These are phyloP conservation scores for Pythium sukuiense DNA, from an alignment of 352 stramenopile genomes.

Conservation along the genomic window DNA sequence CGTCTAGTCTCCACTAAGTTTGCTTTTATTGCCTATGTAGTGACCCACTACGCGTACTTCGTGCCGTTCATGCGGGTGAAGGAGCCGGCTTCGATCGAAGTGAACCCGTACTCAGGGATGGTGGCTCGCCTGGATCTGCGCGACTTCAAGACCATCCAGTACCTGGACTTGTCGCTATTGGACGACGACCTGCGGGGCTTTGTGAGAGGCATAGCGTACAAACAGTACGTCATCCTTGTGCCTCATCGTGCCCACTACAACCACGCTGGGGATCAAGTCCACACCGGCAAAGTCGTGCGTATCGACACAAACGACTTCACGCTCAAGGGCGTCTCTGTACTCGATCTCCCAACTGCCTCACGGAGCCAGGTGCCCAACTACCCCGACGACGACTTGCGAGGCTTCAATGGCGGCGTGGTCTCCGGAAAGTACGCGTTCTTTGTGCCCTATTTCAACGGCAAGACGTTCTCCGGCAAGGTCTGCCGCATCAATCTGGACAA, in stretches of 20 bases:
- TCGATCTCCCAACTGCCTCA: conserved; percentile 53
- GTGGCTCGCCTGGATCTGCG: conserved; percentile 62
- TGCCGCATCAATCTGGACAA: conserved; percentile 79
- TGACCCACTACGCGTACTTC: conserved; percentile 74
- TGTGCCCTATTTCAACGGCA: conserved; percentile 73
- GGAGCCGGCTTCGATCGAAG: conserved; percentile 30
- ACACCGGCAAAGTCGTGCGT: conserved; percentile 68
- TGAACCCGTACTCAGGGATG: conserved; percentile 65
- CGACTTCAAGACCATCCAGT: conserved; percentile 54
- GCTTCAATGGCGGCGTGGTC: conserved; percentile 65
- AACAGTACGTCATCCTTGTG: conserved; percentile 68
- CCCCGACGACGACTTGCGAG: conserved; percentile 54
- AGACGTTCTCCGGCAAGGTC: conserved; percentile 64
- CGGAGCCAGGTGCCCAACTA: conserved; percentile 73
- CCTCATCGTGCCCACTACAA: conserved; percentile 47
- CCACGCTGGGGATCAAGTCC: conserved; percentile 24
- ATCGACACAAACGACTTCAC: conserved; percentile 76
- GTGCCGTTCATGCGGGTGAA: conserved; percentile 63
- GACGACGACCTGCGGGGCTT: conserved; percentile 63
- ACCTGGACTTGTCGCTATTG: conserved; percentile 49
- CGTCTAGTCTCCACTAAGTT: too few species aligned
- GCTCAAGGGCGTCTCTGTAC: conserved; percentile 37
- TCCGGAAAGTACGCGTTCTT: conserved; percentile 85
- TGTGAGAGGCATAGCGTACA: conserved; percentile 70
- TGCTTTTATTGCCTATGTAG: conserved; percentile 22